Evolutionary conservation across 768 basidiomycete species (phyloP).

Genomic region (Mycena vulgaris): DNA sequence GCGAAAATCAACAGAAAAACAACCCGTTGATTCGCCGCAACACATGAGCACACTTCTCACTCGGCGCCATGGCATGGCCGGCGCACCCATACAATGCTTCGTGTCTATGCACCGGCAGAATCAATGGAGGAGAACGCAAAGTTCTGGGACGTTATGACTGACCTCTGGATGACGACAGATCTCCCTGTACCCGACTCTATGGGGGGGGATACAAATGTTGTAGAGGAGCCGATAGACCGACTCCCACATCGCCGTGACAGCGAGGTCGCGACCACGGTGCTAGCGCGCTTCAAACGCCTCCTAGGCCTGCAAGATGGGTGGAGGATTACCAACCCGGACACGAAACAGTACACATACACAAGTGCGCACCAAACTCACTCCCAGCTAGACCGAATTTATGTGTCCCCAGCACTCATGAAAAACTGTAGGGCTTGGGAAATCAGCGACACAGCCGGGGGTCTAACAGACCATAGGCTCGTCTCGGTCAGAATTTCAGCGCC

Average conservation of each 20-base stretch:
- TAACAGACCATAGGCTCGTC: neutral
- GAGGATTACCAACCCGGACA: neutral
- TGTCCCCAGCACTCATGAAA: neutral
- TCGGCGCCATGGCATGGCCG: neutral
- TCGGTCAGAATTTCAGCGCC: neutral
- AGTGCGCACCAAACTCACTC: neutral
- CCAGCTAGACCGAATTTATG: neutral
- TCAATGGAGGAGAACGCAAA: constrained; percentile 5
- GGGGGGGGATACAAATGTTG: constrained; percentile 6
- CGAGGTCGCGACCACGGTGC: neutral
- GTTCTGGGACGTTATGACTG: constrained; percentile 3
- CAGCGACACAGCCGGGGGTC: neutral
- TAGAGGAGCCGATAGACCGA: constrained; percentile 11
- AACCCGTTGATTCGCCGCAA: neutral
- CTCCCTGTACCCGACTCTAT: constrained; percentile 6
- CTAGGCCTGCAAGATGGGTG: neutral
- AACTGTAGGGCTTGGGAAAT: neutral
- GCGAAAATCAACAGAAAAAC: neutral
- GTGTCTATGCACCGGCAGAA: constrained; percentile 11
- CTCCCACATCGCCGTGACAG: neutral
- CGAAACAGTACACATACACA: constrained; percentile 24
- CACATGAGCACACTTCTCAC: neutral
- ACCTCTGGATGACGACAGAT: constrained; percentile 9
- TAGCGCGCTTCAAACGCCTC: neutral
- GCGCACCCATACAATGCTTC: constrained; percentile 24